A percentile compares a stretch with the other conserved stretches of the same genome.
Evolutionary conservation across 192 early-diverging fungal genomes (phyloP).

Genomic region (Linnemannia elongata): DNA sequence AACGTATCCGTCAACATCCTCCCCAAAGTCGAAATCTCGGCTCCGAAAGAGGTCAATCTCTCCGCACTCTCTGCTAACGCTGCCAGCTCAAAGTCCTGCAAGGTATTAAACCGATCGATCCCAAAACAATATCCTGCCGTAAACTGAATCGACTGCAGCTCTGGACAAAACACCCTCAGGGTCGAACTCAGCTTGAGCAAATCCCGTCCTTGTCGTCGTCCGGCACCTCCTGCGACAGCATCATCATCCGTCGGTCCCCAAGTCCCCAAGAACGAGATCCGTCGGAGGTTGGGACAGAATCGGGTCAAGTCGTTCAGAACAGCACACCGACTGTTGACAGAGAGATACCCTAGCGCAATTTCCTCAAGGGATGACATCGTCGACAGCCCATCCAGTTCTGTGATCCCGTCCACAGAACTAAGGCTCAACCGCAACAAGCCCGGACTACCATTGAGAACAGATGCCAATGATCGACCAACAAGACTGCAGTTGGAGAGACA

Average conservation of each 20-base stretch:
- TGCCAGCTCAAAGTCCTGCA: constrained; percentile 37
- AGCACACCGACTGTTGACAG: constrained; percentile 19
- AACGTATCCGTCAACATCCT: constrained; percentile 28
- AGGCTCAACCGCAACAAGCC: constrained; percentile 25
- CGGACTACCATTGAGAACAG: constrained; percentile 28
- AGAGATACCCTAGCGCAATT: constrained; percentile 36
- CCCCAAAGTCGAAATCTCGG: constrained; percentile 18
- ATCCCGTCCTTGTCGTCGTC: constrained; percentile 20
- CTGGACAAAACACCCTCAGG: constrained; percentile 20
- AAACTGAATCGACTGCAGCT: constrained; percentile 29
- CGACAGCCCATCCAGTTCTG: constrained; percentile 20
- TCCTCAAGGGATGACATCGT: constrained; percentile 32
- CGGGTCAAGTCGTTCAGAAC: constrained; percentile 19
- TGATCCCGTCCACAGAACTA: constrained; percentile 26
- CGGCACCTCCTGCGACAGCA: background rate
- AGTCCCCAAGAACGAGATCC: constrained; percentile 40
- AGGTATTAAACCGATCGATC: constrained; percentile 16
- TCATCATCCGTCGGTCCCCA: constrained; percentile 6
- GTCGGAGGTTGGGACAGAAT: constrained; percentile 21
- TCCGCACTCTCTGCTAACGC: constrained; percentile 27
- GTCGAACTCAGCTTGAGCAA: constrained; percentile 16
- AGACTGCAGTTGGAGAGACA: constrained; percentile 39
- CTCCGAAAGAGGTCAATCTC: constrained; percentile 14
- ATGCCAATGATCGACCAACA: constrained; percentile 11
- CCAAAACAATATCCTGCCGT: constrained; percentile 28